A percentile compares a stretch with the other conserved stretches of the same genome.
Evolutionary conservation across 306 rosid species (phyloP).

Genomic region (Alnus glutinosa): DNA sequence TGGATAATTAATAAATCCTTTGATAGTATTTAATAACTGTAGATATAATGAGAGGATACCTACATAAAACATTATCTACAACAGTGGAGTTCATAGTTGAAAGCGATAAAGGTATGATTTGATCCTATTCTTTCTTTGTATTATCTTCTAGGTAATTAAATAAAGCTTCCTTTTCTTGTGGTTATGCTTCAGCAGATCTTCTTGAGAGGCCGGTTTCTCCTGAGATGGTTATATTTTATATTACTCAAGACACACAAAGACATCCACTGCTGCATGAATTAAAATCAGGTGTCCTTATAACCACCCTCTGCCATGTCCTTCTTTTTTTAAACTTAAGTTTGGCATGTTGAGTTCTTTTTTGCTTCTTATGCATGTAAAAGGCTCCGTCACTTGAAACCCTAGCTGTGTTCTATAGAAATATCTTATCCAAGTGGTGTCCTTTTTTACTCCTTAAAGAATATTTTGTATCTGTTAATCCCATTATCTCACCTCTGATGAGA

Average conservation of each 20-base stretch:
- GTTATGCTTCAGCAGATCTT: slow-evolving; percentile 58
- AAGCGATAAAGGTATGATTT: slow-evolving; percentile 66
- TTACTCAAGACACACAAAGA: slow-evolving; percentile 95
- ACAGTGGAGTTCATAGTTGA: slow-evolving; percentile 81
- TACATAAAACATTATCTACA: slow-evolving; percentile 77
- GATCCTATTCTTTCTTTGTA: slow-evolving; percentile 1
- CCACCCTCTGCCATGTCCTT: slow-evolving; percentile 4
- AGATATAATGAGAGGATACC: slow-evolving; percentile 84
- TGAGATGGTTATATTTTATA: slow-evolving; percentile 80
- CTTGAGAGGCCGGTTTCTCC: slow-evolving; percentile 67
- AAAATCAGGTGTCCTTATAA: slow-evolving; percentile 65
- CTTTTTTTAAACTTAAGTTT: neutral
- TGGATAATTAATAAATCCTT: slow-evolving; percentile 45
- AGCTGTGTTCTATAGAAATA: neutral
- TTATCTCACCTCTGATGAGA: slow-evolving; percentile 27
- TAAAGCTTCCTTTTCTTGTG: slow-evolving; percentile 15
- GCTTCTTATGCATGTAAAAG: slow-evolving; percentile 8
- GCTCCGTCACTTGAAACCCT: neutral
- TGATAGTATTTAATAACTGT: slow-evolving; percentile 72
- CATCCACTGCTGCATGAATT: slow-evolving; percentile 89
- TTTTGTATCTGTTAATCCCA: slow-evolving; percentile 12
- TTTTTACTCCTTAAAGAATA: slow-evolving; percentile 4
- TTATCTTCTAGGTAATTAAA: slow-evolving; percentile 15
- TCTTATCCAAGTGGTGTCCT: slow-evolving; percentile 12
- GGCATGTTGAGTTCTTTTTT: slow-evolving; percentile 10